Percentiles rank a stretch among this genome's conserved stretches.
Evolutionary conservation across 1,139 yeast species (phyloP).

Genomic region (Entelexis paramagnoliae): DNA sequence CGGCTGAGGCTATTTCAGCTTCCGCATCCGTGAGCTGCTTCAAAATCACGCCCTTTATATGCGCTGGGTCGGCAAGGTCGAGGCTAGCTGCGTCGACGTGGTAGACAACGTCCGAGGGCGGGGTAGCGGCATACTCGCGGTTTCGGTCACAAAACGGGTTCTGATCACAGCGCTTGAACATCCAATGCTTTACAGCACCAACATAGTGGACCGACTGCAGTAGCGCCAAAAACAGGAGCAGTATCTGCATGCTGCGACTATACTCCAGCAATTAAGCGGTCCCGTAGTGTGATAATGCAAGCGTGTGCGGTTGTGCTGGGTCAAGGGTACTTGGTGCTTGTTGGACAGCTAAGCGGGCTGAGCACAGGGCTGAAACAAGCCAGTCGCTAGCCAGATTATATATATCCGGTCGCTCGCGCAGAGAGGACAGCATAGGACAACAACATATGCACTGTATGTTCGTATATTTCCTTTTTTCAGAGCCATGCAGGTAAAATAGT

Average conservation of each 20-base stretch:
- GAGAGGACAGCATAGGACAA: too few relatives aligned
- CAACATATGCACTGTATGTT: too few relatives aligned
- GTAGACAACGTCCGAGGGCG: constrained; percentile 38
- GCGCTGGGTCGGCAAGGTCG: constrained; percentile 26
- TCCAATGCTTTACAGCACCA: constrained; percentile 48
- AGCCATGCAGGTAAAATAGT: too few relatives aligned
- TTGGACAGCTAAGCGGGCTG: not conserved
- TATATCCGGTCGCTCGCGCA: too few relatives aligned
- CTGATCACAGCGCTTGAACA: constrained; percentile 71
- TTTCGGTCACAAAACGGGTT: constrained; percentile 83
- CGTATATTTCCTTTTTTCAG: too few relatives aligned
- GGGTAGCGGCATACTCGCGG: constrained; percentile 51
- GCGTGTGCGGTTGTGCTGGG: not conserved
- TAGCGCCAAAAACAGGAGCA: not conserved
- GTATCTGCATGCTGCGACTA: not conserved
- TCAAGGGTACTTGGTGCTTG: not conserved
- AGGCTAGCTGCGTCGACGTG: constrained; percentile 40
- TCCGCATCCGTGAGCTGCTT: constrained; percentile 11
- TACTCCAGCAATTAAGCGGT: not conserved
- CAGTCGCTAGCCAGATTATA: too few relatives aligned
- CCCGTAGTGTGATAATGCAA: not conserved
- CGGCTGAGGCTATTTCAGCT: constrained; percentile 10
- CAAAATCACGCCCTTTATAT: constrained; percentile 14
- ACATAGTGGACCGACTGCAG: constrained; percentile 11
- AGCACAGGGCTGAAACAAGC: not conserved